phyloP scores from a whole-genome alignment of 2,329 filamentous ascomycete genomes.

The Fusarium sp. region DNA sequence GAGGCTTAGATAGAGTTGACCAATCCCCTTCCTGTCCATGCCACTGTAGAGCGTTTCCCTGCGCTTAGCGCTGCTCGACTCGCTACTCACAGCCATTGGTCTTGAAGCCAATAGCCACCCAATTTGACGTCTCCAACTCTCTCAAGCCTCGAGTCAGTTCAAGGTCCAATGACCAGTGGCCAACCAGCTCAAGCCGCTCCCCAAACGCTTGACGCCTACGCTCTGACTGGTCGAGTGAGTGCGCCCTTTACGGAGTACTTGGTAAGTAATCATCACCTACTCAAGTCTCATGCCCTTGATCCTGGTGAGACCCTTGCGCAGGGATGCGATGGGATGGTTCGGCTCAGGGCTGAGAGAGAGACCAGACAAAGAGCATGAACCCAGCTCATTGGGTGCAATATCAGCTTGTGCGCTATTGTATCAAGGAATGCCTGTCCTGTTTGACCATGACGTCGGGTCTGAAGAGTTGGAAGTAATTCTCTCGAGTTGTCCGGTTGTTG shows the following conservation, averaged over 20 bases:
- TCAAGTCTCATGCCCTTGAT: conserved; percentile 6
- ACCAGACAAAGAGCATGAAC: conserved; percentile 19
- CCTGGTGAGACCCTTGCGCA: conserved; percentile 27
- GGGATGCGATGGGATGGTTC: conserved; percentile 11
- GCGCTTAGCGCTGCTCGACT: conserved; percentile 28
- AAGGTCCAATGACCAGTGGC: conserved; percentile 14
- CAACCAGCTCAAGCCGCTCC: conserved; percentile 6
- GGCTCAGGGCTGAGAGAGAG: conserved; percentile 19
- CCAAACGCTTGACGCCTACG: conserved; percentile 33
- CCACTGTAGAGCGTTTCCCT: conserved; percentile 2
- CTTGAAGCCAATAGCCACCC: conserved; percentile 36
- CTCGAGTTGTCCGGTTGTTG: not conserved
- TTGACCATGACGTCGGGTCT: conserved; percentile 31
- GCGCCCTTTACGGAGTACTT: not conserved
- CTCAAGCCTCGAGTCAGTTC: conserved; percentile 30
- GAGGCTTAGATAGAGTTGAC: conserved; percentile 29
- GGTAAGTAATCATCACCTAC: too few relatives aligned
- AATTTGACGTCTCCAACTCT: conserved; percentile 15
- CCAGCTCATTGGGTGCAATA: conserved; percentile 36
- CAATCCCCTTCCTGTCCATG: conserved; percentile 24
- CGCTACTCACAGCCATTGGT: not conserved
- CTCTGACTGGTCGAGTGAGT: conserved; percentile 16
- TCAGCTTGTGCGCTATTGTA: conserved; percentile 13
- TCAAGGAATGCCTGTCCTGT: conserved; percentile 20
- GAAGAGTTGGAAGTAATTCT: not conserved